Conservation (phyloP, 345 rosid species). For the Alliaria petiolata region DNA sequence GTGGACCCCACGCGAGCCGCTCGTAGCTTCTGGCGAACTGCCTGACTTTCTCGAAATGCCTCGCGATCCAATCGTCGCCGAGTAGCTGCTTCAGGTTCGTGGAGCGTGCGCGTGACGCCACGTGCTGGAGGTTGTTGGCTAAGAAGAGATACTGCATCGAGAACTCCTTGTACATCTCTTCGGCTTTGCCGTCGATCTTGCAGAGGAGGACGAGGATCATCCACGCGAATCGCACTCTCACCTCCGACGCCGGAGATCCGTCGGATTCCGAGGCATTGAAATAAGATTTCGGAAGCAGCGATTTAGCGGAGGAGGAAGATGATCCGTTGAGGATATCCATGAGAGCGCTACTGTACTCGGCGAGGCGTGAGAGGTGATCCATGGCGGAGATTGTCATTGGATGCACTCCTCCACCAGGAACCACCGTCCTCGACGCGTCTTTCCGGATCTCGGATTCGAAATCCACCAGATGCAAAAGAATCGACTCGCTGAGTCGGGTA, state of each 20-base stretch:
- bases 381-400: slow-evolving; percentile 45
- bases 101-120: slow-evolving; percentile 40
- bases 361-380: slow-evolving; percentile 51
- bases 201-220: slow-evolving; percentile 56
- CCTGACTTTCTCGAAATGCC: slow-evolving; percentile 45
- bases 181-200: slow-evolving; percentile 60
- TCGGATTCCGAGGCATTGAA: slow-evolving; percentile 27
- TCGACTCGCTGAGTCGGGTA: slow-evolving; percentile 44
- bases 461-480: slow-evolving; percentile 33
- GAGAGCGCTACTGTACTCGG: slow-evolving; percentile 48
- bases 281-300: slow-evolving; percentile 39
- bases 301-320: slow-evolving; percentile 33
- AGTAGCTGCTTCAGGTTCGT: slow-evolving; percentile 46
- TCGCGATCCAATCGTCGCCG: slow-evolving; percentile 61
- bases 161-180: slow-evolving; percentile 51
- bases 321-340: slow-evolving; percentile 36
- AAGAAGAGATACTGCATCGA: slow-evolving; percentile 58
- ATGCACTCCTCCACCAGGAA: slow-evolving; percentile 53
- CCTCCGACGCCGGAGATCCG: slow-evolving; percentile 22
- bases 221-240: slow-evolving; percentile 53
- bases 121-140: slow-evolving; percentile 63
- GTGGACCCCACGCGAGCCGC: slow-evolving; percentile 51
- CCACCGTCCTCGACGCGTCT: slow-evolving; percentile 42
- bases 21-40: slow-evolving; percentile 54
- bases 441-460: slow-evolving; percentile 51